These are phyloP conservation scores for Aspergillus fischeri DNA, from an alignment of 2,329 filamentous ascomycete genomes.

Conservation along the genomic window DNA sequence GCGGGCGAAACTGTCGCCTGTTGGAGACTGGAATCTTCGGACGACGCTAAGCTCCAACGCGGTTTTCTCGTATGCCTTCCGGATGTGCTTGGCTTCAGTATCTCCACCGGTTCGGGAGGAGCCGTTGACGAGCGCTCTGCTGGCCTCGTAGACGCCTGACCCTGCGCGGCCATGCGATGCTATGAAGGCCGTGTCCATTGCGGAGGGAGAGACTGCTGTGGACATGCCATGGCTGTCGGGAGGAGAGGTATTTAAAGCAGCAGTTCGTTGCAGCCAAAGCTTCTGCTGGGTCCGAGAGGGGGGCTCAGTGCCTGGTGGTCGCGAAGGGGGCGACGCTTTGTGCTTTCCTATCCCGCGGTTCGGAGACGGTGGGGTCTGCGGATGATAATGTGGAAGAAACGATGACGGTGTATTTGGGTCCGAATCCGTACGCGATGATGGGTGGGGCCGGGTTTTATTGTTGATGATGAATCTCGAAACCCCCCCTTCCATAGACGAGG, in stretches of 20 bases:
- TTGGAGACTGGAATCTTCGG: constrained; percentile 43
- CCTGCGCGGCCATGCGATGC: constrained; percentile 27
- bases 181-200: constrained; percentile 33
- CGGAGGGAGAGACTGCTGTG: constrained; percentile 28
- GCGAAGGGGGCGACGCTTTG: constrained; percentile 32
- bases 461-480: constrained; percentile 44
- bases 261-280: constrained; percentile 45
- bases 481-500: constrained; percentile 47
- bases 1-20: constrained; percentile 40
- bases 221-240: constrained; percentile 36
- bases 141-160: constrained; percentile 25
- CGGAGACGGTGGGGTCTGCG: constrained; percentile 43
- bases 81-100: constrained; percentile 36
- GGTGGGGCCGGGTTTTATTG: constrained; percentile 26
- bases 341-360: constrained; percentile 22
- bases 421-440: constrained; percentile 38
- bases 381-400: constrained; percentile 46
- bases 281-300: constrained; percentile 47
- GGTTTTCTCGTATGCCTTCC: constrained; percentile 43
- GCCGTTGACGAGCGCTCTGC: constrained; percentile 27
- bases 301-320: constrained; percentile 34
- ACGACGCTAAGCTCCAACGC: constrained; percentile 43
- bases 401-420: constrained; percentile 45
- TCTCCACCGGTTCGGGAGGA: constrained; percentile 25
- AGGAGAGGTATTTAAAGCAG: constrained; percentile 42